Evolutionary conservation across 2,329 filamentous ascomycete species (phyloP), one percentile per base, ranked within the genome.

Genomic region (Nothophoma quercina): DNA sequence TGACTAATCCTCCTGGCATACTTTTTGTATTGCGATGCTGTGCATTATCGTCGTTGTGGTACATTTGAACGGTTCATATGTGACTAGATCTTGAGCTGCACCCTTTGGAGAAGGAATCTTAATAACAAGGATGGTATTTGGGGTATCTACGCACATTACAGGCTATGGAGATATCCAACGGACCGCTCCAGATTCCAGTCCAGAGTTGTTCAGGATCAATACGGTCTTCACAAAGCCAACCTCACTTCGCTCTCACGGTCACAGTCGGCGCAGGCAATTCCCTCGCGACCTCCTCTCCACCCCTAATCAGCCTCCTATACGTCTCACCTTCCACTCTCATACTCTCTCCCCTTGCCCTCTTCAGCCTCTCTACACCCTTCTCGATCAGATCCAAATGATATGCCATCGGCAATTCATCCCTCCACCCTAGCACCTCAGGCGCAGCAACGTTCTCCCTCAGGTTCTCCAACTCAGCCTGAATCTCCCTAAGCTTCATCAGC

Each of bases 351-450:
- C 89, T 79, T 38, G 87, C 85, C 18, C 77, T 74, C 69, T 90
- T 86, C 55, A 95, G 75, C 57, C 90, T 80, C 71, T 92, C 88
- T 1, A 93, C 85, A 0, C 88, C 88, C 40, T 85, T 78, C 51
- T 88, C 81, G 56, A 95, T 91, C 49, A 85, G 87, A 60, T 91
- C 86, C 32, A 95, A 86, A 67, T 95, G 89, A 33, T 91, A 86
- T 42, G 83, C 82, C 4, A 95, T 76, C 2, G 89, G 88, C 8
- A 91, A 79, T 22, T 79, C 76, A 3, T 75, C 71, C 7, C 77
- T 76, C 21, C 78, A 81, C 1, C 81, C 81, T 9, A 86, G 64
- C 8, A 88, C 71, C 58, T 86, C 86, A 0, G 90, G 88, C 49
- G 83, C 81, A 0, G 84, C 85, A 8, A 93, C 88, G 5, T 87